Evolutionary conservation across 306 rosid genomes (phyloP), one percentile per base, ranked within the genome.

Genomic region (Cyamopsis tetragonoloba): DNA sequence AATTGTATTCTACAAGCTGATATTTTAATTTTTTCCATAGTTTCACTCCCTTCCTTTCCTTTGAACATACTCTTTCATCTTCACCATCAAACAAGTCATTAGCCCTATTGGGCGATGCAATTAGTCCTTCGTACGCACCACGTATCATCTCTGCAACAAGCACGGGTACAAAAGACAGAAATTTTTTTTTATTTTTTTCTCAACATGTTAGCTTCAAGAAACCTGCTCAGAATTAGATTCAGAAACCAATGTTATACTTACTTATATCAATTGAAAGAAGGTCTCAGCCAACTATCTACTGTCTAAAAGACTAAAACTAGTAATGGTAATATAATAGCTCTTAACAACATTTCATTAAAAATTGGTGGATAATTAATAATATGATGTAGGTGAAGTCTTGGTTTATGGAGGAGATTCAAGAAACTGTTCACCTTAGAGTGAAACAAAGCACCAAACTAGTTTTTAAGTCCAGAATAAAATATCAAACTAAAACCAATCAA

Each of bases 1-100:
- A 66, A 67, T 79, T 79, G 76, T 77, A 87, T 12, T 82, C 89
- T 61, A 87, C 62, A 54, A 87, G 89, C 32, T 80, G 85, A 61
- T 78, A 75, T 57, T 73, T 83, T 22, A 73, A 71, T 65, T 75
- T 78, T 73, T 63, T 68, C 81, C 81, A 71, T 3, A 67, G 10
- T 71, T 68, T 72, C 63, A 48, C 31, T 77, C 80, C 83, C 42
- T 74, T 82, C 42, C 46, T 11, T 67, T 53, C 75, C 65, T 59
- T 77, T 12, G 23, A 66, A 71, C 3, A 18, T 38, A 1, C 44
- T 3, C 30, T 74, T 64, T 49, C 78, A 49, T 77, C 70, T 49
- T 81, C 82, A 18, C 42, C 72, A 27, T 76, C 75, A 38, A 54
- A 47, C 12, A 20, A 10, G 26, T 51, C 60, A 5, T 65, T 49